These are phyloP conservation scores for Ochromonas danica DNA, from an alignment of 108 stramenopile genomes.

Conservation along the genomic window DNA sequence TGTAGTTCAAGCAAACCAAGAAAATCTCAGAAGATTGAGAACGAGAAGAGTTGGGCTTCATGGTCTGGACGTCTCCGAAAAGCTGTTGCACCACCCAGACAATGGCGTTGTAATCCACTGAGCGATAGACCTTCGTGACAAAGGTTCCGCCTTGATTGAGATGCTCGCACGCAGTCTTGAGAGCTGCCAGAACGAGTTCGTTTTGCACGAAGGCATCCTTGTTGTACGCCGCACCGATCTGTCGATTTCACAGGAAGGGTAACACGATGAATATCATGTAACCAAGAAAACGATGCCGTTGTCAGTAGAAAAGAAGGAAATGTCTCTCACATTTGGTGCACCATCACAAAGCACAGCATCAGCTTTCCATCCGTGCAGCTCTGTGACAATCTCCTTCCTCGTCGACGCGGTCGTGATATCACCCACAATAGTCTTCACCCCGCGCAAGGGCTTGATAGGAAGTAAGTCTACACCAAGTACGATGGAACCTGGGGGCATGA, in stretches of 20 bases:
- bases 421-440: conserved; percentile 84
- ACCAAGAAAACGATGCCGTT: not conserved
- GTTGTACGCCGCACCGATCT: conserved; percentile 79
- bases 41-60: conserved; percentile 89
- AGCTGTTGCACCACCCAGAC: conserved; percentile 95
- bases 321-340: conserved; percentile 84
- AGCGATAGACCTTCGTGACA: conserved; percentile 95
- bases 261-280: not conserved
- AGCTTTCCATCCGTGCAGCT: conserved; percentile 50
- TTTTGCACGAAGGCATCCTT: conserved; percentile 98
- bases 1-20: conserved; percentile 81
- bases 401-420: conserved; percentile 97
- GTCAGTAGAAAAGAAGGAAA: not conserved
- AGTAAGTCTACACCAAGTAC: conserved; percentile 96
- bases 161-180: conserved; percentile 92
- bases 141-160: conserved; percentile 79
- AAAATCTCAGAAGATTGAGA: conserved; percentile 96
- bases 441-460: conserved; percentile 79
- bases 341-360: conserved; percentile 99
- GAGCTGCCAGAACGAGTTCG: conserved; percentile 86
- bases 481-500: conserved; percentile 61
- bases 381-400: conserved; percentile 54
- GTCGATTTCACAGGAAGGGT: conserved; percentile 1
- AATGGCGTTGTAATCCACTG: conserved; percentile 87
- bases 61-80: conserved; percentile 76